Base-by-base conservation (phyloP, 1,284 basidiomycete species). In the Tylopilus orsonianus region DNA sequence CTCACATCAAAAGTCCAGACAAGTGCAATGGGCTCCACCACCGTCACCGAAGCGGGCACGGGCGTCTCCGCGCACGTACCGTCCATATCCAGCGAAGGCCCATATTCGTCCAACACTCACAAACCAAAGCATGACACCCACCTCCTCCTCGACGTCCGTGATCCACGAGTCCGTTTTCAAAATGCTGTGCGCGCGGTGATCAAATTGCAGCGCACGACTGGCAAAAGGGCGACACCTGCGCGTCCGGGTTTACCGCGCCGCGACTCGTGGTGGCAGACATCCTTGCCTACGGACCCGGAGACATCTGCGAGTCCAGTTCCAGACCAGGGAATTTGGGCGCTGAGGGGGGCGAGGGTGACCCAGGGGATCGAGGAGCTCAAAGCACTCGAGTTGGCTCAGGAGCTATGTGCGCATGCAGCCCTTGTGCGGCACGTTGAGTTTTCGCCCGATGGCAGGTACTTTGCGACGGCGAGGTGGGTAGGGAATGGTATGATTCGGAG, bases 281-380 rank as follows among this genome's bases (percentile, higher is more conserved):
- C 47, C 18, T 37, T 57, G 48, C n/a, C 56, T 52, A 20, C 40
- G 1, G 48, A 38, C 5, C 59, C 68, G 9, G 49, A 41, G 4
- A 44, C 52, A 29, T 65, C 60, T 7, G 48, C 50, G 16, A 66
- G n/a, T 72, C 79, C 38, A 57, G 50, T 54, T 14, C 66, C 61
- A 10, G 70, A 73, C 9, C 65, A 71, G 34, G 66, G 72, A 22
- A 55, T 74, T 22, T 70, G 14, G 24, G 52, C 73, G 34, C 62
- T 79, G 37, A 62, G 76, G 39, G 72, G 72, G 24, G 79, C 80
- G 29, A 73, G 84, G 23, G 71, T 87, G 10, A 69, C 79, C 18
- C 70, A 67, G 14, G 66, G 85, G 41, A 72, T 78, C 7, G 81
- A 84, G 2, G 80, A 77, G 54, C 63, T 90, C 45, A 76, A 73